Conservation (phyloP, 2,329 filamentous ascomycete species). For the Penicillium psychrosexuale region DNA sequence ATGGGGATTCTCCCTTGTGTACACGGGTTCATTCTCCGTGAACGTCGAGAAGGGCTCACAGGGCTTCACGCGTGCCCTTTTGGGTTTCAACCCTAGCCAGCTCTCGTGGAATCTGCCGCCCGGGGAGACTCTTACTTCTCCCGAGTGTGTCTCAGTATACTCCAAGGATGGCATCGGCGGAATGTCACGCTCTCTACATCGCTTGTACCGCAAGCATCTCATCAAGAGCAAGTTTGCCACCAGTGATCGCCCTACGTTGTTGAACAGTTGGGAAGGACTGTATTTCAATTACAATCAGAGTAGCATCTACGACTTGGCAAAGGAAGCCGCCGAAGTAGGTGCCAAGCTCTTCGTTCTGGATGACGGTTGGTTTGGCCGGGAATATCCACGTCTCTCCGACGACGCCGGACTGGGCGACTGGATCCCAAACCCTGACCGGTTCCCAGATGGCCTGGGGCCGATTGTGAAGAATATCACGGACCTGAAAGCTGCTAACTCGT, state of each 20-base stretch:
- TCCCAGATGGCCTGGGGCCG: slow-evolving; percentile 55
- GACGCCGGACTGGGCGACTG: slow-evolving; percentile 62
- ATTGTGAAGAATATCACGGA: slow-evolving; percentile 53
- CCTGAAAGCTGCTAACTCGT: slow-evolving; percentile 49
- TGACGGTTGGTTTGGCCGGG: slow-evolving; percentile 65
- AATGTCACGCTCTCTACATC: slow-evolving; percentile 61
- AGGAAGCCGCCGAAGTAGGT: slow-evolving; percentile 57
- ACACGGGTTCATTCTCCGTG: slow-evolving; percentile 61
- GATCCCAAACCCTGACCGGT: slow-evolving; percentile 57
- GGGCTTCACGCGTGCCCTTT: slow-evolving; percentile 57
- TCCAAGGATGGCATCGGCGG: slow-evolving; percentile 58
- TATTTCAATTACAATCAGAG: slow-evolving; percentile 58
- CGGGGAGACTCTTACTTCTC: slow-evolving; percentile 58
- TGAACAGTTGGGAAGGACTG: slow-evolving; percentile 66
- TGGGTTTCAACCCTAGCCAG: slow-evolving; percentile 61
- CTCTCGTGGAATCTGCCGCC: slow-evolving; percentile 57
- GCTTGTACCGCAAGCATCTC: slow-evolving; percentile 60
- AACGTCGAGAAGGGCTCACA: slow-evolving; percentile 63
- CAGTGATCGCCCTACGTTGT: slow-evolving; percentile 53
- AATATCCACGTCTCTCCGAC: slow-evolving; percentile 59
- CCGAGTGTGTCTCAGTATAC: slow-evolving; percentile 62
- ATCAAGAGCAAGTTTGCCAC: slow-evolving; percentile 56
- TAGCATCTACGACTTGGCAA: slow-evolving; percentile 54
- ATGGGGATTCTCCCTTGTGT: slow-evolving; percentile 64
- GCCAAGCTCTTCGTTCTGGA: slow-evolving; percentile 64